These are phyloP conservation scores for Beta corolliflora DNA, from an alignment of 179 eudicot species.

Conservation along the genomic window DNA sequence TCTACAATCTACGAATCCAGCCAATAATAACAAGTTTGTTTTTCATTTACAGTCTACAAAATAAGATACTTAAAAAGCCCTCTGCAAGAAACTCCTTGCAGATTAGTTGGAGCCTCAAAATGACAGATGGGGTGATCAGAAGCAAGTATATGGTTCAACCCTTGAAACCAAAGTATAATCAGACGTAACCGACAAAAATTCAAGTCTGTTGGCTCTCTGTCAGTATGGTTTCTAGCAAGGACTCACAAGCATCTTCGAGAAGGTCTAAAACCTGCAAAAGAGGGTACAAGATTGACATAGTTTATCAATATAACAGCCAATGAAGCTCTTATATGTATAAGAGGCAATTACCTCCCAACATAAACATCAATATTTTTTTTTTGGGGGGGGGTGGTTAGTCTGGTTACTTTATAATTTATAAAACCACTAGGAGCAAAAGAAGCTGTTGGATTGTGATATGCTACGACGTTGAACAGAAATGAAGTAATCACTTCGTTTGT, in stretches of 20 bases:
- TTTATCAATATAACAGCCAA: background rate
- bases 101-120: background rate
- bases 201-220: constrained; percentile 30
- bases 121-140: background rate
- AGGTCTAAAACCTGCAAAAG: constrained; percentile 75
- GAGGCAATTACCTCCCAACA: background rate
- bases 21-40: background rate
- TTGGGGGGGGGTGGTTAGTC: too few relatives aligned
- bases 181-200: background rate
- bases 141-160: too few relatives aligned
- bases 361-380: background rate
- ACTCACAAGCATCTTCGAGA: constrained; percentile 93
- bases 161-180: background rate
- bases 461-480: background rate
- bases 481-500: background rate
- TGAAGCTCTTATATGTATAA: background rate
- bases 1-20: background rate
- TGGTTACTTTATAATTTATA: too few relatives aligned
- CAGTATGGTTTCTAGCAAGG: constrained; percentile 72
- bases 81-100: background rate
- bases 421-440: background rate
- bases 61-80: too few relatives aligned
- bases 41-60: background rate
- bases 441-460: background rate
- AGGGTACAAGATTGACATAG: background rate